phyloP scores from a whole-genome alignment of 805 yeast species.

The Candida argentea region DNA sequence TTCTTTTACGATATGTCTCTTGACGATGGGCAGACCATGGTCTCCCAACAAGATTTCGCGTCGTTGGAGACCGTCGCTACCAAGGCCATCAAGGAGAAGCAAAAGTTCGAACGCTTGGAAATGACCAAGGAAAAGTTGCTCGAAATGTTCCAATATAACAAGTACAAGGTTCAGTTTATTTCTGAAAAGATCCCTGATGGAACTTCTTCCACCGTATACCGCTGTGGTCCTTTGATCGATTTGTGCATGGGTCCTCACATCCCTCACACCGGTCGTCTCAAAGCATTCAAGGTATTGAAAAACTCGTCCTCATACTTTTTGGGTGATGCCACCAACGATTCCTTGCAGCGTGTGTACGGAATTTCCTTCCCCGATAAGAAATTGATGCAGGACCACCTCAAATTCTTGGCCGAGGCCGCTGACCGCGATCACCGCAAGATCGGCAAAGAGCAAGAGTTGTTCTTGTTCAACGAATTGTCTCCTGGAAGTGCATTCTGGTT shows the following conservation, averaged over 20 bases:
- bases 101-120: slow-evolving; percentile 86
- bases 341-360: slow-evolving; percentile 95
- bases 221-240: slow-evolving; percentile 96
- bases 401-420: slow-evolving; percentile 92
- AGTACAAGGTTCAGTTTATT: slow-evolving; percentile 86
- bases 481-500: slow-evolving; percentile 99
- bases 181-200: slow-evolving; percentile 89
- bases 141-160: slow-evolving; percentile 91
- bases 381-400: slow-evolving; percentile 87
- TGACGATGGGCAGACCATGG: slow-evolving; percentile 56
- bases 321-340: slow-evolving; percentile 88
- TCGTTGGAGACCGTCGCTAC: slow-evolving; percentile 79
- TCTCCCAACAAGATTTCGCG: slow-evolving; percentile 75
- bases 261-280: slow-evolving; percentile 94
- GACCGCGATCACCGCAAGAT: slow-evolving; percentile 93
- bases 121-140: slow-evolving; percentile 86
- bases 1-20: slow-evolving; percentile 95
- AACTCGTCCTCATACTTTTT: slow-evolving; percentile 93
- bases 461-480: slow-evolving; percentile 90
- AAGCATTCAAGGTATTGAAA: slow-evolving; percentile 87
- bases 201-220: slow-evolving; percentile 89
- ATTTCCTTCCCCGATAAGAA: slow-evolving; percentile 98
- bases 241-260: slow-evolving; percentile 97
- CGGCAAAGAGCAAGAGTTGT: slow-evolving; percentile 93
- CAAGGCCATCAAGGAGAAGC: slow-evolving; percentile 88